Percentiles rank a stretch among this genome's conserved stretches.
These are phyloP conservation scores for Tetrapyrgos nigripes DNA, from an alignment of 1,284 basidiomycete genomes.

Conservation along the genomic window DNA sequence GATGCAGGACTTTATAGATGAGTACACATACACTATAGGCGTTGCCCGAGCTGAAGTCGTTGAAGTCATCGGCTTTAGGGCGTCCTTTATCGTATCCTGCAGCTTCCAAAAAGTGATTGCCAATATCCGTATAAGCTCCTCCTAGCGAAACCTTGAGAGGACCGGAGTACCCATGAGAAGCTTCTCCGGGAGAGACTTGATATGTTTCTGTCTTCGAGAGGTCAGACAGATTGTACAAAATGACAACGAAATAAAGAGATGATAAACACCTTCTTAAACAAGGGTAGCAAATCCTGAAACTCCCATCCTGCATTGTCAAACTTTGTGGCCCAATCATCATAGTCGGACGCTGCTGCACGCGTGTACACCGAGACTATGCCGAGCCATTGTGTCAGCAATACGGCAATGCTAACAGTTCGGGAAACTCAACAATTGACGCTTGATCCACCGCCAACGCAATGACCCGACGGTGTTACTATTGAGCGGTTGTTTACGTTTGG, in stretches of 20 bases:
- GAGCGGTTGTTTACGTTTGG: slow-evolving; percentile 38
- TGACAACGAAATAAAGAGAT: not conserved
- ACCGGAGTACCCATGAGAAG: slow-evolving; percentile 43
- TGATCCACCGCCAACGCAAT: slow-evolving; percentile 50
- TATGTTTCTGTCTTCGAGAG: slow-evolving; percentile 46
- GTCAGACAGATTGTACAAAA: not conserved
- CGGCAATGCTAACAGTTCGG: not conserved
- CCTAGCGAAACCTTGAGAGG: slow-evolving; percentile 39
- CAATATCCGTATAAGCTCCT: slow-evolving; percentile 28
- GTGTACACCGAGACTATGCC: slow-evolving; percentile 44
- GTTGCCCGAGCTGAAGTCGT: slow-evolving; percentile 27
- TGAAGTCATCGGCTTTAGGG: slow-evolving; percentile 27
- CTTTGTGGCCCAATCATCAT: slow-evolving; percentile 44
- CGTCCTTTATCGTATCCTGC: slow-evolving; percentile 34
- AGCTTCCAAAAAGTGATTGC: slow-evolving; percentile 33
- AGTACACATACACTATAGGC: slow-evolving; percentile 1
- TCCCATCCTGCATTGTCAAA: slow-evolving; percentile 48
- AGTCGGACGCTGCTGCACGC: slow-evolving; percentile 46
- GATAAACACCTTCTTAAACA: slow-evolving; percentile 43
- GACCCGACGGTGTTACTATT: slow-evolving; percentile 35
- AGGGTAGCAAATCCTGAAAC: slow-evolving; percentile 42
- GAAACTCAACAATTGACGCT: slow-evolving; percentile 47
- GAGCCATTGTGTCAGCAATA: slow-evolving; percentile 3
- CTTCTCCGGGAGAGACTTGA: slow-evolving; percentile 26
- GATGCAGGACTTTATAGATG: not conserved